These are phyloP conservation scores for Boletus eberwhitei DNA, from an alignment of 768 basidiomycete species.

Conservation along the genomic window DNA sequence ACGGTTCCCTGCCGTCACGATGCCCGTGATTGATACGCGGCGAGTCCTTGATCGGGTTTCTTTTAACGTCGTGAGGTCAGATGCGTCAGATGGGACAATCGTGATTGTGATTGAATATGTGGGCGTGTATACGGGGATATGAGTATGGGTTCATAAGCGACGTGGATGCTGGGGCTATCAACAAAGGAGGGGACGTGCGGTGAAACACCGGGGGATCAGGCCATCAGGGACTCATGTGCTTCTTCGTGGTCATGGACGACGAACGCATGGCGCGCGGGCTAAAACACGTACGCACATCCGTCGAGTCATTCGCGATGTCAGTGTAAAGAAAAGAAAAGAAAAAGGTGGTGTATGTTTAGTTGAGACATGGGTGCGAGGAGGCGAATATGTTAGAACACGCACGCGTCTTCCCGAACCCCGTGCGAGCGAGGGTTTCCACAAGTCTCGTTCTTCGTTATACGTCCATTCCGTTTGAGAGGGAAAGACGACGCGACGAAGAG, in stretches of 20 bases:
- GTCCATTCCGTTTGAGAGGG: constrained; percentile 42
- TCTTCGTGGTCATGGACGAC: not conserved
- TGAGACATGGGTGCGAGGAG: no score
- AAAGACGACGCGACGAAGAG: constrained; percentile 51
- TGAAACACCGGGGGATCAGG: no score
- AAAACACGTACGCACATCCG: not conserved
- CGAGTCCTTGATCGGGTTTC: not conserved
- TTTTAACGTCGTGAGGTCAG: not conserved
- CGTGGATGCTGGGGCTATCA: not conserved
- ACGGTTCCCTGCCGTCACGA: no score
- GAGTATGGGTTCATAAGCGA: not conserved
- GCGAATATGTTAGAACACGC: not conserved
- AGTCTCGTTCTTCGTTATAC: not conserved
- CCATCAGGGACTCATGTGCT: not conserved
- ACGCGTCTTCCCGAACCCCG: not conserved
- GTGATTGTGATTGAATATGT: no score
- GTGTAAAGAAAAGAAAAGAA: no score
- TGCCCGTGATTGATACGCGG: not conserved
- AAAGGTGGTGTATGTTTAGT: not conserved
- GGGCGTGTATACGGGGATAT: no score
- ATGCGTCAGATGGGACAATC: not conserved
- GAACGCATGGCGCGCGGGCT: not conserved
- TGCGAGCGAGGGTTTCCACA: not conserved
- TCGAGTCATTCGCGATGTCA: no score
- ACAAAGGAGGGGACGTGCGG: not conserved